Conservation (phyloP, 169 alveolate species). For the Sarcocystis neurona region DNA sequence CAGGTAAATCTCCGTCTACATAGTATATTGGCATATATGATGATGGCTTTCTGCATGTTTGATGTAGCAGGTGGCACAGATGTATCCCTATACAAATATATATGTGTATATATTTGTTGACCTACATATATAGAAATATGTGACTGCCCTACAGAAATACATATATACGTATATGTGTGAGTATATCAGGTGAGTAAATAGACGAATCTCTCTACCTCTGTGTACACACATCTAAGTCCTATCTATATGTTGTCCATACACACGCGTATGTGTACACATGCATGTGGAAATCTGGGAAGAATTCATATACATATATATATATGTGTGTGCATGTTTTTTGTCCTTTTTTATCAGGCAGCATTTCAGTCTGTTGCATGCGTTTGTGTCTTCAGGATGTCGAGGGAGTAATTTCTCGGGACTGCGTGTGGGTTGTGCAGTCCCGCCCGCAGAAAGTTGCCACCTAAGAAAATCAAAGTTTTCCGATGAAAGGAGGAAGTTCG, state of each 20-base stretch:
- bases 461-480: not conserved
- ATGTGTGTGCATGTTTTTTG: not conserved
- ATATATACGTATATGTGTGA: too few species aligned
- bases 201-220: not conserved
- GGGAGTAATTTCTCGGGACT: constrained; percentile 28
- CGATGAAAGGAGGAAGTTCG: too few species aligned
- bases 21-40: too few species aligned
- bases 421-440: constrained; percentile 24
- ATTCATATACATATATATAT: not conserved
- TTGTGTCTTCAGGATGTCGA: constrained; percentile 37
- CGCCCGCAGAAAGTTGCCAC: constrained; percentile 9
- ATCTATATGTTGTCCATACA: not conserved
- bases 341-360: not conserved
- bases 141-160: too few species aligned
- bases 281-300: not conserved
- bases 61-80: too few species aligned
- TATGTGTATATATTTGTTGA: too few species aligned
- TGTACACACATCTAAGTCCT: not conserved
- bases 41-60: too few species aligned
- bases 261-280: not conserved
- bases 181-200: too few species aligned
- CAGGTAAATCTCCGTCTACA: too few species aligned
- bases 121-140: too few species aligned
- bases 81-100: too few species aligned
- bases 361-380: not conserved